Percentiles rank a stretch among this genome's conserved stretches.
Evolutionary conservation across 768 basidiomycete genomes (phyloP).

Genomic region (Russula olivacea): DNA sequence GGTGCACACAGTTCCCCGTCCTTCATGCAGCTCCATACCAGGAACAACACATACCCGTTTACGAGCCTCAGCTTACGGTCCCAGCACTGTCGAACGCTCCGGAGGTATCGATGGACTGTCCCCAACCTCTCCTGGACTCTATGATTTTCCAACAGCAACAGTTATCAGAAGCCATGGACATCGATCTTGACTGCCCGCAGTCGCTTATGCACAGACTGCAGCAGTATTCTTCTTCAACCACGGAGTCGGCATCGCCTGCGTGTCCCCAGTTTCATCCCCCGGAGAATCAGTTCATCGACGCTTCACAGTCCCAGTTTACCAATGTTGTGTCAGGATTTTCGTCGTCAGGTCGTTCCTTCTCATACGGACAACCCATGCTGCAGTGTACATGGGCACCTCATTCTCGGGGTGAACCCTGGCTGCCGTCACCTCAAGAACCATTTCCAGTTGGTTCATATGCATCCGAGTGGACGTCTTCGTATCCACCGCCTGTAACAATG

Average conservation of each 20-base stretch:
- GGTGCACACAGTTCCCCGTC: background rate
- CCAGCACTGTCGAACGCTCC: background rate
- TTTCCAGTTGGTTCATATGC: background rate
- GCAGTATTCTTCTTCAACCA: background rate
- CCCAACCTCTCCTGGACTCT: background rate
- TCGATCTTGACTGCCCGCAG: background rate
- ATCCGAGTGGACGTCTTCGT: background rate
- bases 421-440: background rate
- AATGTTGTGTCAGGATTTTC: background rate
- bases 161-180: background rate
- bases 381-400: background rate
- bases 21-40: background rate
- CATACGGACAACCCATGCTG: background rate
- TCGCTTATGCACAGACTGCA: background rate
- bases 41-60: background rate
- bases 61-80: background rate
- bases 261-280: background rate
- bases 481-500: background rate
- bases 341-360: background rate
- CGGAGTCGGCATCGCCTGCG: background rate
- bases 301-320: background rate
- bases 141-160: background rate
- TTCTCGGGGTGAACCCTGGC: background rate
- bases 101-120: background rate
- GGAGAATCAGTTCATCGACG: background rate